Evolutionary conservation across 1,139 yeast genomes (phyloP).

Genomic region (Pichia sp.): DNA sequence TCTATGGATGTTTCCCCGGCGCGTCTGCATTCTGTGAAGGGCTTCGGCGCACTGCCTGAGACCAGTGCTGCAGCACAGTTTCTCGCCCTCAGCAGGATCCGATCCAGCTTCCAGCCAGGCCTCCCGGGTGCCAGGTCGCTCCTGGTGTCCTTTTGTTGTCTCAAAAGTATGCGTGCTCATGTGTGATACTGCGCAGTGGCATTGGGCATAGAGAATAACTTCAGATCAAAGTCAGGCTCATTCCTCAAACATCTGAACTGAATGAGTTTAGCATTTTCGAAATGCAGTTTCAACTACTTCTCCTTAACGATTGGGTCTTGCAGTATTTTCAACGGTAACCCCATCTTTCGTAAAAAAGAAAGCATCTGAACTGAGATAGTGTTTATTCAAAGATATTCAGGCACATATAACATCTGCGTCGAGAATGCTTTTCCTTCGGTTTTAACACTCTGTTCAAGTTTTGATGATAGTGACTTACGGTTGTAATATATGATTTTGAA

Average conservation of each 20-base stretch:
- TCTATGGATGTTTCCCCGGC: no score
- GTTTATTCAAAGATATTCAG: slow-evolving; percentile 57
- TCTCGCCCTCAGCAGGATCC: no score
- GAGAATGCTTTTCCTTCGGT: slow-evolving; percentile 48
- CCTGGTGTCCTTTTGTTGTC: slow-evolving; percentile 50
- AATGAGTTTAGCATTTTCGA: slow-evolving; percentile 63
- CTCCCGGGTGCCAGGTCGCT: no score
- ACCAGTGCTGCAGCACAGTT: no score
- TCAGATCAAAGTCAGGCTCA: slow-evolving; percentile 67
- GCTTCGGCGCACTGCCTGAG: no score
- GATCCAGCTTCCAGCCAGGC: no score
- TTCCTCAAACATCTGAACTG: slow-evolving; percentile 77
- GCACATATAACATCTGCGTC: slow-evolving; percentile 54
- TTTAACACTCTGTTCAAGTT: slow-evolving; percentile 41
- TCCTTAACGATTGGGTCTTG: slow-evolving; percentile 50
- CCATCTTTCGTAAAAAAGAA: slow-evolving; percentile 60
- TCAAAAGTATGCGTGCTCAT: slow-evolving; percentile 72
- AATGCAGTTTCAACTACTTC: slow-evolving; percentile 45
- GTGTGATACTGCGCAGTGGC: slow-evolving; percentile 69
- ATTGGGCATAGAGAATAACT: slow-evolving; percentile 46
- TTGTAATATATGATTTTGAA: slow-evolving; percentile 56
- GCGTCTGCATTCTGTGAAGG: no score
- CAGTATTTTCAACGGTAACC: slow-evolving; percentile 56
- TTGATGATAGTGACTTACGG: slow-evolving; percentile 46
- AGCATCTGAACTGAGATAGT: slow-evolving; percentile 47